A percentile compares a stretch with the other conserved stretches of the same genome.
These are phyloP conservation scores for Globisporangium viniferum DNA, from an alignment of 352 stramenopile species.

Conservation along the genomic window DNA sequence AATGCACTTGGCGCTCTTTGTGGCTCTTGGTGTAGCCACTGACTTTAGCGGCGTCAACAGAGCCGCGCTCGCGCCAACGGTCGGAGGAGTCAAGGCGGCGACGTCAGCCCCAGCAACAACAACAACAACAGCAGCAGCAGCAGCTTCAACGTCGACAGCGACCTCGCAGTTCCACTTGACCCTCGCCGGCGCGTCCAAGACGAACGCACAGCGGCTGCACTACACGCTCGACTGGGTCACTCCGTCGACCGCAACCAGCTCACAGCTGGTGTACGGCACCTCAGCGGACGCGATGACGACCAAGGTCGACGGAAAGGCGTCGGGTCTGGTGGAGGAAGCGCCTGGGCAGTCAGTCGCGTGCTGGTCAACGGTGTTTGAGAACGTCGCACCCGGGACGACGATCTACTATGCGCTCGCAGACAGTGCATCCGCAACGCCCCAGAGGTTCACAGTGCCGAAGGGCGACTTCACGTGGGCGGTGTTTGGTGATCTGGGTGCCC, in stretches of 20 bases:
- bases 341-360: slow-evolving; percentile 35
- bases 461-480: slow-evolving; percentile 64
- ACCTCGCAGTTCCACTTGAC: slow-evolving; percentile 63
- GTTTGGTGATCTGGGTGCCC: slow-evolving; percentile 67
- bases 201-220: slow-evolving; percentile 25
- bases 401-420: slow-evolving; percentile 61
- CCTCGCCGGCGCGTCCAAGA: slow-evolving; percentile 29
- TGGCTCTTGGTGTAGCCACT: not conserved
- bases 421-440: slow-evolving; percentile 10
- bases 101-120: not conserved
- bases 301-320: slow-evolving; percentile 28
- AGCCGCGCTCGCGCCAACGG: not conserved
- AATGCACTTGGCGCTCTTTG: slow-evolving; percentile 2
- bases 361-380: slow-evolving; percentile 55
- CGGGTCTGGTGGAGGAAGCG: slow-evolving; percentile 48
- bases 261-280: slow-evolving; percentile 40
- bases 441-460: slow-evolving; percentile 50
- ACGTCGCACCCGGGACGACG: slow-evolving; percentile 39
- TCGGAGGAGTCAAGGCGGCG: not conserved
- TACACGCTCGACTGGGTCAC: slow-evolving; percentile 81
- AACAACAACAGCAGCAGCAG: not conserved
- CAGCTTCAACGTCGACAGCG: not conserved
- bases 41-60: slow-evolving; percentile 5
- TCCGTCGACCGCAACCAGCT: slow-evolving; percentile 25
- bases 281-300: slow-evolving; percentile 34